Evolutionary conservation across 768 basidiomycete species (phyloP), one percentile per base, ranked within the genome.

Genomic region (Erythrobasidium yunnanense): DNA sequence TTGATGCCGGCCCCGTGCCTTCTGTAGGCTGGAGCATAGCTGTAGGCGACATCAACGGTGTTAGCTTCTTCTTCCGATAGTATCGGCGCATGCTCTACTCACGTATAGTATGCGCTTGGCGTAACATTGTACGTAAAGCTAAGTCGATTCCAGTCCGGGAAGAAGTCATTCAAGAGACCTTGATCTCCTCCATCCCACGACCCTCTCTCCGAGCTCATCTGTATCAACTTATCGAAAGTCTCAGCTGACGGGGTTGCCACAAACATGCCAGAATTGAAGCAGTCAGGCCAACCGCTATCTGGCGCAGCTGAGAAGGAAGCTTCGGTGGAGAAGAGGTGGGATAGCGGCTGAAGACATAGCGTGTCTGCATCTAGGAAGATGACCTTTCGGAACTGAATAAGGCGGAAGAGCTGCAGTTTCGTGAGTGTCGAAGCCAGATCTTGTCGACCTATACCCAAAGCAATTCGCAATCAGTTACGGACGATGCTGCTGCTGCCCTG

Each of bases 121-220:
- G 95, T 97, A 17, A 92, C 95, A 77, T 99, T 99, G 79, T 95
- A 99, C 45, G 85, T 89, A 78, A 97, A 99, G 75, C 90, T 90
- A 71, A 99, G 84, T 71, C 90, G 82, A 72, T 95, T 83, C 95
- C 95, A 99, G 73, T 76, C 73, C 0, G 73, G 71, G 69, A 78
- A 78, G 74, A 70, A 96, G 79, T 97, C 92, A 73, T 97, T 97
- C 70, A 97, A 81, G 68, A 96, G 78, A 17, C 95, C 95, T 76
- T 99, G 95, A 78, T 99, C 95, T n/a, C 90, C 95, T 7, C 95
- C 95, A 73, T 17, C 67, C 67, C 67, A 68, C 15, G 49, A 53
- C 1, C 91, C 93, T 71, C 85, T 86, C 18, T 83, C 77, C 68
- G 84, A 83, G 68, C 91, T 80, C 65, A 95, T 80, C 17, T 81